Evolutionary conservation across 345 rosid species (phyloP), one percentile per base, ranked within the genome.

Genomic region (Chamaenerion angustifolium): DNA sequence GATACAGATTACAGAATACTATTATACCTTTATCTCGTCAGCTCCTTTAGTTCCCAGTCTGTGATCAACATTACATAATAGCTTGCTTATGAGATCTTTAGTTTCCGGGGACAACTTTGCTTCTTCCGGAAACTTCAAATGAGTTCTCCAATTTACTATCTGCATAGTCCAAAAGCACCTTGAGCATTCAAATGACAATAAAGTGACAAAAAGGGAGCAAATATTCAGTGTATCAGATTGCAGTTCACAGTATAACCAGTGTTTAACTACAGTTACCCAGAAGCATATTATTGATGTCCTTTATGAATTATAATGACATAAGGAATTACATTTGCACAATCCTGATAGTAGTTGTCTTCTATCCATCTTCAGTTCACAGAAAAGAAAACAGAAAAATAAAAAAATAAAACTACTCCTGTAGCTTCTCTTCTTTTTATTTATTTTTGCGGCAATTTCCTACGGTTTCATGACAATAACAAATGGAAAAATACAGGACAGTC

Each of bases 91-190:
- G 51, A 92, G 77, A 61, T 92, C 96, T 74, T 82, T 87, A 16
- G 96, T 96, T 54, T 82, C 95, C 11, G 77, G 70, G 59, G 98
- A 82, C 60, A 92, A 65, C 68, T 72, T 92, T 61, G 84, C 98
- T 72, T 92, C 98, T 69, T 92, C 98, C 0, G 96, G 98, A 59
- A 92, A 92, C 63, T 92, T 92, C 54, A 92, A 73, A 65, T 84
- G 93, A 44, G 87, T 84, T 74, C 83, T 82, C 98, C 98, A 92
- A 50, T 92, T 87, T 52, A 92, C 98, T 49, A 92, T 92, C 96
- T 92, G 77, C 64, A 68, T 12, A 51, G 52, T 18, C 45, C 25
- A 48, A 17, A 47, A 56, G 51, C 46, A 16, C 12, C 15, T 16
- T 15, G 51, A 2, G 52, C 52, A 40, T 7, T 37, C 35, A 46